These are phyloP conservation scores for Globisporangium polare DNA, from an alignment of 352 stramenopile genomes.

Conservation along the genomic window DNA sequence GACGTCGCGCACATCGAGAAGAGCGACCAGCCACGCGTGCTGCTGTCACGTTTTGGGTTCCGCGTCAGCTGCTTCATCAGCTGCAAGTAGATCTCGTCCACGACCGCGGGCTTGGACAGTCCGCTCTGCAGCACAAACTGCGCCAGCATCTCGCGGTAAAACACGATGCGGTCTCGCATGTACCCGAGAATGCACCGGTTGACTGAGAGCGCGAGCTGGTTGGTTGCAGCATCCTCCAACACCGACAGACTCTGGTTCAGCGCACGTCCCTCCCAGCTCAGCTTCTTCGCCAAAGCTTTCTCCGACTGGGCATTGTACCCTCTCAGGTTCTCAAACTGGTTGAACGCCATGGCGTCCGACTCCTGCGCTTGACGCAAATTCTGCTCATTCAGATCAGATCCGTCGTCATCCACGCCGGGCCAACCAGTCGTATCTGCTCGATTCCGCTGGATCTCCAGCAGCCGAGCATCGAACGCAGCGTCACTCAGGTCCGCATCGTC, in stretches of 20 bases:
- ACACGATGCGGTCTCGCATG: slow-evolving; percentile 93
- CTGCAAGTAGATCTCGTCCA: slow-evolving; percentile 94
- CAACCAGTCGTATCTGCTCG: slow-evolving; percentile 28
- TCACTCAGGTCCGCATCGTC: slow-evolving; percentile 9
- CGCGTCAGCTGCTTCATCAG: slow-evolving; percentile 93
- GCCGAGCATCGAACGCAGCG: slow-evolving; percentile 9
- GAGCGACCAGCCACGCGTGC: slow-evolving; percentile 89
- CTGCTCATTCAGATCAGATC: slow-evolving; percentile 18
- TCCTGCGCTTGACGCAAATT: slow-evolving; percentile 19
- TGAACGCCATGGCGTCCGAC: slow-evolving; percentile 51
- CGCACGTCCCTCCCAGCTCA: slow-evolving; percentile 62
- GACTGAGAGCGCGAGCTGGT: slow-evolving; percentile 77
- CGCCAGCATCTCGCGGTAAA: slow-evolving; percentile 92
- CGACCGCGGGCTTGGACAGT: slow-evolving; percentile 76
- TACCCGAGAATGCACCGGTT: slow-evolving; percentile 93
- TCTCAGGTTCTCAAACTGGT: slow-evolving; percentile 65
- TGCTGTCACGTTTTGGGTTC: slow-evolving; percentile 90
- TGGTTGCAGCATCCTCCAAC: slow-evolving; percentile 36
- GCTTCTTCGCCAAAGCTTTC: slow-evolving; percentile 38
- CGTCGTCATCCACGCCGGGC: slow-evolving; percentile 19
- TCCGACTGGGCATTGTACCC: slow-evolving; percentile 51
- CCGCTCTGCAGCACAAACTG: slow-evolving; percentile 93
- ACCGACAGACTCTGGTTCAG: slow-evolving; percentile 60
- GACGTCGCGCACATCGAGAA: slow-evolving; percentile 92
- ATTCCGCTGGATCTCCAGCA: slow-evolving; percentile 19